phyloP scores from a whole-genome alignment of 495 filamentous ascomycete species.

The Thozetella sp. region DNA sequence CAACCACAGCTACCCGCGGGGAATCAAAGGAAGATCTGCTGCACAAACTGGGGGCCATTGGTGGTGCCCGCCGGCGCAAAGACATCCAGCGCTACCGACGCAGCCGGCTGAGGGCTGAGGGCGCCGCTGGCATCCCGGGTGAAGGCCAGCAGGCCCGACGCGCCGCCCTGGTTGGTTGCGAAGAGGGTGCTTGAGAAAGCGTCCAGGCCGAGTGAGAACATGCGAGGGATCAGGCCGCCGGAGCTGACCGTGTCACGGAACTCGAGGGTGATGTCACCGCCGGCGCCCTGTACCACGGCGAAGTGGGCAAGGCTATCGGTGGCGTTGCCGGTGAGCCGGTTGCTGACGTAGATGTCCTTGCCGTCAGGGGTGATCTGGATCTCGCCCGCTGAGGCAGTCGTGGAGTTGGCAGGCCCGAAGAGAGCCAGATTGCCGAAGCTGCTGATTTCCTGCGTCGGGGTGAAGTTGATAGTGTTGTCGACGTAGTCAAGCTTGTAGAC shows the following conservation, averaged over 20 bases:
- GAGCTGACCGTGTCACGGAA: constrained; percentile 18
- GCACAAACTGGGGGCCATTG: constrained; percentile 27
- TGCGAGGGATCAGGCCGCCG: constrained; percentile 27
- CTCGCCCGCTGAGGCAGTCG: constrained; percentile 25
- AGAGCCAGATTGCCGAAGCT: constrained; percentile 19
- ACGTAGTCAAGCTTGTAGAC: constrained; percentile 25
- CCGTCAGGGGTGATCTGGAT: constrained; percentile 24
- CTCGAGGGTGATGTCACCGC: constrained; percentile 14
- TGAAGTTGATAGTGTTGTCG: constrained; percentile 17
- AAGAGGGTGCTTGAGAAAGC: constrained; percentile 18
- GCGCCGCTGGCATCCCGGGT: constrained; percentile 10
- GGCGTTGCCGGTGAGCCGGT: constrained; percentile 27
- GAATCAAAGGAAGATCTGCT: constrained; percentile 11
- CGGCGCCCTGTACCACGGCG: constrained; percentile 1
- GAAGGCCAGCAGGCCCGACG: constrained; percentile 22
- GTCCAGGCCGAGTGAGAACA: constrained; percentile 28
- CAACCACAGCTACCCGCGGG: neutral
- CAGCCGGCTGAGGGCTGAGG: constrained; percentile 17
- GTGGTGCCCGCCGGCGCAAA: constrained; percentile 14
- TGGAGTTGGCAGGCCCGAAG: constrained; percentile 15
- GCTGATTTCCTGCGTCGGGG: constrained; percentile 18
- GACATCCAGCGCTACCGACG: constrained; percentile 7
- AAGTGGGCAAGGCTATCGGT: constrained; percentile 35
- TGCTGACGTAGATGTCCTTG: constrained; percentile 32
- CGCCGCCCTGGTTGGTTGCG: constrained; percentile 30